These are phyloP conservation scores for Tuber brumale DNA, from an alignment of 495 filamentous ascomycete species.

Conservation along the genomic window DNA sequence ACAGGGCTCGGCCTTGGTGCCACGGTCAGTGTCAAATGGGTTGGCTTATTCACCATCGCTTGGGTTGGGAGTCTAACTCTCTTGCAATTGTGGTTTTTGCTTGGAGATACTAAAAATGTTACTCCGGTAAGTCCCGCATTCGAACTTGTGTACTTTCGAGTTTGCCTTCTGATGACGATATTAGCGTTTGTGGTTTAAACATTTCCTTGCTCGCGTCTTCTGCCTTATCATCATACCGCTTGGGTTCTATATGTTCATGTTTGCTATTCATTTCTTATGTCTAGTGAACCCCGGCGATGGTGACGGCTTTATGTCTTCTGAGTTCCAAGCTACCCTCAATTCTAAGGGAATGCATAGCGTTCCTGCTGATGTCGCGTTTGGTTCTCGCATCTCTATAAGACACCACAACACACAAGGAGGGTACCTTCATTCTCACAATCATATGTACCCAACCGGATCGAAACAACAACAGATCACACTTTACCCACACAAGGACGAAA, in stretches of 20 bases:
- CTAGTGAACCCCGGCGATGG: conserved; percentile 91
- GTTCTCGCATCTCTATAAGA: conserved; percentile 75
- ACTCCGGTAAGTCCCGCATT: conserved; percentile 53
- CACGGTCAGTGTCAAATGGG: conserved; percentile 96
- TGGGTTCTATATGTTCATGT: conserved; percentile 90
- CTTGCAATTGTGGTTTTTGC: conserved; percentile 86
- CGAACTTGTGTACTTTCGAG: background rate
- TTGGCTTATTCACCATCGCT: conserved; percentile 95
- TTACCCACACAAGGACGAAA: conserved; percentile 98
- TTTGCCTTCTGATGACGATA: conserved; percentile 23
- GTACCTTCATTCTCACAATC: conserved; percentile 89
- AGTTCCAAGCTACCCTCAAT: conserved; percentile 96
- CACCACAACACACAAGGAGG: conserved; percentile 96
- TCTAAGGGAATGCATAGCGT: conserved; percentile 94
- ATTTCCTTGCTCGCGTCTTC: conserved; percentile 84
- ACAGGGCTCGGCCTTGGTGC: conserved; percentile 84
- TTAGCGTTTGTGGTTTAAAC: conserved; percentile 81
- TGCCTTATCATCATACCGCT: conserved; percentile 87
- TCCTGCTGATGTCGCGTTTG: conserved; percentile 81
- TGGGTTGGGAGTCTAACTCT: conserved; percentile 92
- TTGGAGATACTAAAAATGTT: conserved; percentile 79
- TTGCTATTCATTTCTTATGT: conserved; percentile 89
- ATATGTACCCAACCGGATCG: conserved; percentile 96
- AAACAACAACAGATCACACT: conserved; percentile 98
- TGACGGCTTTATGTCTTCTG: conserved; percentile 98